A percentile compares a stretch with the other conserved stretches of the same genome.
Conservation (phyloP, 2,329 filamentous ascomycete species). For the Arthrobotrys pseudoclavata region DNA sequence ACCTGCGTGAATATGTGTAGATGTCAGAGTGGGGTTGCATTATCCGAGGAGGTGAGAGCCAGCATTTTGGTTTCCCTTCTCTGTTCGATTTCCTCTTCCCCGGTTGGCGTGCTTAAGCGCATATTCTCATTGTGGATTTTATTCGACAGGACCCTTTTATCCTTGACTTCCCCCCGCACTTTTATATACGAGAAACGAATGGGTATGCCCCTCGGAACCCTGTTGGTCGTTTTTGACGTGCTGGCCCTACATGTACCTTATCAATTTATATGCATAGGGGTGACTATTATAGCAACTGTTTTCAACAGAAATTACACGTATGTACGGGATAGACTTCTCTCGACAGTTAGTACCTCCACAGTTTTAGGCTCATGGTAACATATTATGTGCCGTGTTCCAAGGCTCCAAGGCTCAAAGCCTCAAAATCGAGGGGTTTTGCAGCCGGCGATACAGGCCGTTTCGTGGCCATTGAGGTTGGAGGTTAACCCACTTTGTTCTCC, state of each 20-base stretch:
- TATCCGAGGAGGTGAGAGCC: slow-evolving; percentile 39
- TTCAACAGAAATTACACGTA: slow-evolving; percentile 30
- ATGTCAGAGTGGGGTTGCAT: slow-evolving; percentile 58
- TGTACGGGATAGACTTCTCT: slow-evolving; percentile 13
- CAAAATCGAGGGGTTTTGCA: slow-evolving; percentile 32
- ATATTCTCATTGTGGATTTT: slow-evolving; percentile 38
- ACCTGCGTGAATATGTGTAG: slow-evolving; percentile 43
- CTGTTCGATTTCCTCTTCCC: slow-evolving; percentile 45
- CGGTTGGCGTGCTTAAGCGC: slow-evolving; percentile 55
- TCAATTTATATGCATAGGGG: slow-evolving; percentile 47
- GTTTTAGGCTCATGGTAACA: slow-evolving; percentile 35
- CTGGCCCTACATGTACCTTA: slow-evolving; percentile 48
- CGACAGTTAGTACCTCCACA: slow-evolving; percentile 33
- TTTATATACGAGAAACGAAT: slow-evolving; percentile 48
- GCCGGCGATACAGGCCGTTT: slow-evolving; percentile 7
- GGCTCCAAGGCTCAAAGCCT: slow-evolving; percentile 26
- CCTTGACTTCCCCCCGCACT: slow-evolving; percentile 49
- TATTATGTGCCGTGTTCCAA: slow-evolving; percentile 51
- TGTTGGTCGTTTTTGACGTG: slow-evolving; percentile 43
- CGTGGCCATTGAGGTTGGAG: slow-evolving; percentile 14
- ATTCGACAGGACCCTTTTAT: slow-evolving; percentile 44
- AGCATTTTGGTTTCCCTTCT: slow-evolving; percentile 30
- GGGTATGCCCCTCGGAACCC: slow-evolving; percentile 29
- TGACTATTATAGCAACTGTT: slow-evolving; percentile 38
- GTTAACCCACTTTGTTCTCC: slow-evolving; percentile 28